Conservation (phyloP, 768 basidiomycete genomes). For the Xerocomellus amylosporus region DNA sequence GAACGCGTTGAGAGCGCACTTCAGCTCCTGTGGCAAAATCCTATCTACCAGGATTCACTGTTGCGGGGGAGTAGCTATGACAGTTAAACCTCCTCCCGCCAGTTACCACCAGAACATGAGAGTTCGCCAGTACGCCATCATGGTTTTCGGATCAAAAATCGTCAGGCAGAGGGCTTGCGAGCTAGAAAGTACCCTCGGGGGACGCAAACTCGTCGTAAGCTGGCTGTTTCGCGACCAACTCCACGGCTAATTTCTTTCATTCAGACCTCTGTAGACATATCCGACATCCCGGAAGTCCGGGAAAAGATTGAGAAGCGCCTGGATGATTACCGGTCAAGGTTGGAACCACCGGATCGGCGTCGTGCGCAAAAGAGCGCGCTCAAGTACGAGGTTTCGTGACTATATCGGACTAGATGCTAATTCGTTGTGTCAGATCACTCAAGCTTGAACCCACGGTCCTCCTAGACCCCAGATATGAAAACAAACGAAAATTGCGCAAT, state of each 20-base stretch:
- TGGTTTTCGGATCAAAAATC: slow-evolving; percentile 40
- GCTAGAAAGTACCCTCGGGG: slow-evolving; percentile 40
- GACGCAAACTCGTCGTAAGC: slow-evolving; percentile 43
- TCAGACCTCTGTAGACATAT: slow-evolving; percentile 28
- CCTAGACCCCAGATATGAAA: slow-evolving; percentile 13
- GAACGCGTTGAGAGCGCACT: slow-evolving; percentile 19
- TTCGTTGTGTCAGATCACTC: slow-evolving; percentile 18
- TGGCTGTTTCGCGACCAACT: not conserved
- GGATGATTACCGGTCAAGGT: slow-evolving; percentile 20
- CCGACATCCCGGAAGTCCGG: slow-evolving; percentile 34
- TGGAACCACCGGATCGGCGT: slow-evolving; percentile 14
- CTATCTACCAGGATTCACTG: slow-evolving; percentile 26
- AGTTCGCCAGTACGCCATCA: slow-evolving; percentile 49
- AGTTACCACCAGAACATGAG: slow-evolving; percentile 36
- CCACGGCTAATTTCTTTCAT: not conserved
- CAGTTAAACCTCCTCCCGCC: slow-evolving; percentile 21
- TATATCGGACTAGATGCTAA: slow-evolving; percentile 1
- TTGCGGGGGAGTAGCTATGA: slow-evolving; percentile 33
- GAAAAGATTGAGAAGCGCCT: slow-evolving; percentile 30
- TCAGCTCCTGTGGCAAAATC: slow-evolving; percentile 26
- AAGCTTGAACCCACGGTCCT: slow-evolving; percentile 27
- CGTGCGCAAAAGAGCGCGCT: slow-evolving; percentile 26
- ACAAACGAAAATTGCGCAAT: not conserved
- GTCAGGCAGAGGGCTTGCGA: slow-evolving; percentile 43
- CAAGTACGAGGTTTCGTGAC: slow-evolving; percentile 12